Percentiles rank a stretch among this genome's conserved stretches.
These are phyloP conservation scores for Salix purpurea DNA, from an alignment of 345 rosid genomes.

Conservation along the genomic window DNA sequence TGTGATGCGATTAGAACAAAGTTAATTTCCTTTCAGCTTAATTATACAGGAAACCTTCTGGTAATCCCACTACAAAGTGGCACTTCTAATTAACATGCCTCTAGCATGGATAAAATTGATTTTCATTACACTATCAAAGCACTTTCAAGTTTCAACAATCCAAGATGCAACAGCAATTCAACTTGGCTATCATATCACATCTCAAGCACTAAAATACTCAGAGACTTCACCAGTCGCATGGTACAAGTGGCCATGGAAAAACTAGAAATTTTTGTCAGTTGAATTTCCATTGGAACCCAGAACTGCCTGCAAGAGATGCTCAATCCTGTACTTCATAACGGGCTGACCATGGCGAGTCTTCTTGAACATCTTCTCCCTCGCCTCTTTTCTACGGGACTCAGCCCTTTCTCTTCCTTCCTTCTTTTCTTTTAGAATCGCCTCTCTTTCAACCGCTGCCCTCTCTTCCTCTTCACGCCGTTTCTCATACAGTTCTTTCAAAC, in stretches of 20 bases:
- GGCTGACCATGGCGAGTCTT: slow-evolving; percentile 80
- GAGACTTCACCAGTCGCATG: neutral
- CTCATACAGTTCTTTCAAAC: slow-evolving; percentile 58
- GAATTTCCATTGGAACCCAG: slow-evolving; percentile 37
- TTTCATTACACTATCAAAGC: neutral
- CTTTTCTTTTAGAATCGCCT: slow-evolving; percentile 51
- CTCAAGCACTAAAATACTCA: neutral
- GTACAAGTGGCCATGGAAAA: neutral
- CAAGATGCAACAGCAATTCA: neutral
- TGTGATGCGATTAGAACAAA: neutral
- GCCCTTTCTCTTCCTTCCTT: slow-evolving; percentile 65
- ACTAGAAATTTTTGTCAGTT: neutral
- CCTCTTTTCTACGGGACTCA: slow-evolving; percentile 59
- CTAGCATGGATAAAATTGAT: neutral
- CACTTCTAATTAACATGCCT: neutral
- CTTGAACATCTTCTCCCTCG: slow-evolving; percentile 65
- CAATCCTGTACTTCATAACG: slow-evolving; percentile 83
- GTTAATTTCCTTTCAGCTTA: neutral
- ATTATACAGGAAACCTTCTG: too few species aligned
- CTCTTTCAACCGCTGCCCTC: slow-evolving; percentile 61
- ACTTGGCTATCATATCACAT: neutral
- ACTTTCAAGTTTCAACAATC: neutral
- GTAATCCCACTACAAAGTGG: too few species aligned
- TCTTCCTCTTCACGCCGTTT: slow-evolving; percentile 63
- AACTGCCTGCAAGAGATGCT: slow-evolving; percentile 70